Evolutionary conservation across 2,329 filamentous ascomycete species (phyloP).

Genomic region (Ophiocordyceps camponoti-rufipedis): DNA sequence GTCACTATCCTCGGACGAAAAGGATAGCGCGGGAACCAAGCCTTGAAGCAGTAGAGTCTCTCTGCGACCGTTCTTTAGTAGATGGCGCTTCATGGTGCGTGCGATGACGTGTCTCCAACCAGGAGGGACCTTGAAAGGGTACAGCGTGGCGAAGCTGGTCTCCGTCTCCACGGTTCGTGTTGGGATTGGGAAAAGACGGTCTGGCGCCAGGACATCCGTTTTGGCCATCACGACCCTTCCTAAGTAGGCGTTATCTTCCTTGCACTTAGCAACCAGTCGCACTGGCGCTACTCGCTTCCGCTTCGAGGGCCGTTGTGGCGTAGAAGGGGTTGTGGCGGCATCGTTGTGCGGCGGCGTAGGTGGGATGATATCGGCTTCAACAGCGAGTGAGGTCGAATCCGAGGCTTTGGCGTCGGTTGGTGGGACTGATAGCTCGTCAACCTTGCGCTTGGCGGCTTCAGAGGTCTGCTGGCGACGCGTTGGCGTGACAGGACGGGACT

Average conservation of each 20-base stretch:
- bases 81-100: constrained; percentile 19
- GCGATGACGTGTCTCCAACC: constrained; percentile 26
- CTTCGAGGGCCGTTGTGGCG: constrained; percentile 6
- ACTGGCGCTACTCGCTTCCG: constrained; percentile 10
- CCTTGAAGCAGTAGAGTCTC: constrained; percentile 4
- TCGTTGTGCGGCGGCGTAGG: not conserved
- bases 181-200: constrained; percentile 8
- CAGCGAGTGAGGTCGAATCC: not conserved
- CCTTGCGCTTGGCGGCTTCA: not conserved
- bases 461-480: not conserved
- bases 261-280: constrained; percentile 4
- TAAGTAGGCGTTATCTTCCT: constrained; percentile 13
- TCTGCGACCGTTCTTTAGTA: constrained; percentile 12
- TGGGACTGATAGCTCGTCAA: not conserved
- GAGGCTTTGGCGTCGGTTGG: not conserved
- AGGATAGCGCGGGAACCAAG: constrained; percentile 3
- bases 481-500: not conserved
- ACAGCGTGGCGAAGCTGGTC: constrained; percentile 10
- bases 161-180: constrained; percentile 6
- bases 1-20: constrained; percentile 10
- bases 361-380: not conserved
- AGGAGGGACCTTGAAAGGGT: constrained; percentile 14
- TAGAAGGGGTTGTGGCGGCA: not conserved
- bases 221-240: constrained; percentile 14
- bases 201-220: constrained; percentile 7